Evolutionary conservation across 2,329 filamentous ascomycete species (phyloP).

Genomic region (Monascus ruber): DNA sequence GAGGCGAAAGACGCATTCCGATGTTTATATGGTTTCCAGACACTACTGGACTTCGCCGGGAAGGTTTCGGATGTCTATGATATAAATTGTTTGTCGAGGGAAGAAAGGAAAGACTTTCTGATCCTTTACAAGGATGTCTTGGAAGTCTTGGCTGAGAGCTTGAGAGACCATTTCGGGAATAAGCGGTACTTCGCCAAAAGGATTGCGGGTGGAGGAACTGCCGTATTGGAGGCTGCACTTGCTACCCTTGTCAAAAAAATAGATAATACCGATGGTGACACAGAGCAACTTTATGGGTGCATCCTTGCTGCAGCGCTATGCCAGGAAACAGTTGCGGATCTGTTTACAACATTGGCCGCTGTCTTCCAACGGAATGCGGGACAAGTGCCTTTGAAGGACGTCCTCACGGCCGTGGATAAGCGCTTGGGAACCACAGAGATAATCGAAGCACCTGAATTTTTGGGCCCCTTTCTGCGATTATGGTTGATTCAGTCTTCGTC

Average conservation of each 20-base stretch:
- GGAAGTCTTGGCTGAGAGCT: constrained; percentile 58
- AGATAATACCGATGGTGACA: constrained; percentile 36
- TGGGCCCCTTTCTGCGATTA: constrained; percentile 27
- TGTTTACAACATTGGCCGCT: constrained; percentile 43
- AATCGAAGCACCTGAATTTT: constrained; percentile 30
- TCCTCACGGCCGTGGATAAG: constrained; percentile 22
- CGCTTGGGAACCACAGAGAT: constrained; percentile 31
- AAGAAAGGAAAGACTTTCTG: constrained; percentile 56
- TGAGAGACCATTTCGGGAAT: constrained; percentile 75
- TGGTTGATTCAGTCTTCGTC: constrained; percentile 50
- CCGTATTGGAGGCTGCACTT: constrained; percentile 59
- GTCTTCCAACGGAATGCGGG: constrained; percentile 11
- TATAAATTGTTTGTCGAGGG: constrained; percentile 44
- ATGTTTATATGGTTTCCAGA: constrained; percentile 66
- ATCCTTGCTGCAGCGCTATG: constrained; percentile 71
- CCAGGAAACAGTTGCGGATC: constrained; percentile 58
- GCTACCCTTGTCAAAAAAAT: constrained; percentile 53
- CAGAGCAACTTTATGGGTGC: constrained; percentile 72
- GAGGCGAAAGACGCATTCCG: constrained; percentile 70
- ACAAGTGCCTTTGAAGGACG: constrained; percentile 8
- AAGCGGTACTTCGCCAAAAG: constrained; percentile 71
- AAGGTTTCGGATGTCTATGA: constrained; percentile 67
- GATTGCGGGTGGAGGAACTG: constrained; percentile 68
- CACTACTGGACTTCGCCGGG: constrained; percentile 57
- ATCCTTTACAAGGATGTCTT: constrained; percentile 47